Evolutionary conservation across 192 early-diverging fungal genomes (phyloP).

Genomic region (Coemansia sp.): DNA sequence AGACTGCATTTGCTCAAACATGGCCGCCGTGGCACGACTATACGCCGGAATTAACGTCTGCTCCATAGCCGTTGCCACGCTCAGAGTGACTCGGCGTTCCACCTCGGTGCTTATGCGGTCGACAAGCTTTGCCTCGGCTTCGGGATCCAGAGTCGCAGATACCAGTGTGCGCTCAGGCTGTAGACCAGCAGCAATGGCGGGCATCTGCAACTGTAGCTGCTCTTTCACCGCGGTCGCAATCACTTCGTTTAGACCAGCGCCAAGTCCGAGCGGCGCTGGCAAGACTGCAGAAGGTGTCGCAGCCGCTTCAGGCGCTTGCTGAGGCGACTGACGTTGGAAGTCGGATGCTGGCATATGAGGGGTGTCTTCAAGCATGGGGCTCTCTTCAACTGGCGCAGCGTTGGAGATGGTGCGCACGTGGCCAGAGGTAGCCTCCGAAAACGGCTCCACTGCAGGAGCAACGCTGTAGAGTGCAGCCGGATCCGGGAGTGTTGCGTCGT

Average conservation of each 20-base stretch:
- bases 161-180: not conserved
- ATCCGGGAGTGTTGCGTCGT: conserved; percentile 20
- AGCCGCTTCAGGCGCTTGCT: not conserved
- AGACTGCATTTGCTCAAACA: conserved; percentile 55
- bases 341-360: not conserved
- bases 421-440: not conserved
- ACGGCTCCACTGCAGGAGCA: not conserved
- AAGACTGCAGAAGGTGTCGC: not conserved
- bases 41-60: conserved; percentile 51
- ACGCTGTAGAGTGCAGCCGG: conserved; percentile 25
- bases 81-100: conserved; percentile 25
- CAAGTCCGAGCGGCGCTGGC: not conserved
- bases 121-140: conserved; percentile 34
- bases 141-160: conserved; percentile 12
- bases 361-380: conserved; percentile 2
- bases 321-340: not conserved
- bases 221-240: not conserved
- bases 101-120: conserved; percentile 28
- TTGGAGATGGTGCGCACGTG: not conserved
- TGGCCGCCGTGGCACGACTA: conserved; percentile 45
- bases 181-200: conserved; percentile 16
- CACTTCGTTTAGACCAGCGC: conserved; percentile 1
- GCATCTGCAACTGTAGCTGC: conserved; percentile 26
- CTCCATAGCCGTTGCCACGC: conserved; percentile 39
- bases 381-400: not conserved